These are phyloP conservation scores for Cyathus striatus DNA, from an alignment of 768 basidiomycete species.

Conservation along the genomic window DNA sequence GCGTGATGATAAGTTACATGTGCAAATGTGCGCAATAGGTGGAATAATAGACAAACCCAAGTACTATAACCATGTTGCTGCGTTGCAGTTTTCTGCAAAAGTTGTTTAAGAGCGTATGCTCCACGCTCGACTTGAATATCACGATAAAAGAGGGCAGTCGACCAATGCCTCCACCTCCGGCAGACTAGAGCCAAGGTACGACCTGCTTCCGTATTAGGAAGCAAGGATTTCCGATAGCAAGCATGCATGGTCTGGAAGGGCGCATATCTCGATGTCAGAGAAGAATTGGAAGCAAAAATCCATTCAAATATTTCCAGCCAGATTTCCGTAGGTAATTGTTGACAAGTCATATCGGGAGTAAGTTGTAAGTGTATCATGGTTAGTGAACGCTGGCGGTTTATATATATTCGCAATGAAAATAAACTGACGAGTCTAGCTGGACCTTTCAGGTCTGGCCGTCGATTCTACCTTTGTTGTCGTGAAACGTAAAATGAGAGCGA, in stretches of 20 bases:
- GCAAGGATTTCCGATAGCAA: conserved; percentile 20
- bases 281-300: conserved; percentile 25
- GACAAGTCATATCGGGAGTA: no score
- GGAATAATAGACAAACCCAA: conserved; percentile 17
- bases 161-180: conserved; percentile 47
- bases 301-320: conserved; percentile 49
- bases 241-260: conserved; percentile 41
- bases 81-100: conserved; percentile 19
- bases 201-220: conserved; percentile 27
- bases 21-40: conserved; percentile 4
- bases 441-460: no score
- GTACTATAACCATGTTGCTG: conserved; percentile 18
- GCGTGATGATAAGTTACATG: conserved; percentile 4
- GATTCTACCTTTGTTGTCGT: no score
- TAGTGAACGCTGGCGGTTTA: no score
- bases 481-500: no score
- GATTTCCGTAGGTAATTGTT: conserved; percentile 43
- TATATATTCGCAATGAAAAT: no score
- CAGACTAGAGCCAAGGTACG: conserved; percentile 48
- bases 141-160: conserved; percentile 44
- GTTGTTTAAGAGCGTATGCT: conserved; percentile 19
- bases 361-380: no score
- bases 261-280: conserved; percentile 23
- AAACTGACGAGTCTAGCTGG: no score
- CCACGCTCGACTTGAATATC: conserved; percentile 40